Evolutionary conservation across 2,329 filamentous ascomycete genomes (phyloP).

Genomic region (Hypocrella siamensis): DNA sequence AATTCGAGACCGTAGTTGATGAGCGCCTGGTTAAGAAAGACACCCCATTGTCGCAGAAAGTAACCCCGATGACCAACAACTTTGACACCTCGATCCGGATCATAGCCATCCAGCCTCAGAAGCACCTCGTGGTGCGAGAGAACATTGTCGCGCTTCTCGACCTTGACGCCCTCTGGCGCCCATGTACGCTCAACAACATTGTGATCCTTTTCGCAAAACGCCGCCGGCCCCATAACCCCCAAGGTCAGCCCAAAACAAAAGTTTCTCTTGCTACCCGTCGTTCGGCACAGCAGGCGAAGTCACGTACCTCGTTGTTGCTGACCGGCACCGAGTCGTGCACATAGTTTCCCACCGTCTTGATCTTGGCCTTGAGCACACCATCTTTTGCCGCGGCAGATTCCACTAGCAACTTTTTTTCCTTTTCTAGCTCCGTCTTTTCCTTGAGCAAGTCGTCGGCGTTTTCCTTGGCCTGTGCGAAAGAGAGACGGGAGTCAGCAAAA

Average conservation of each 20-base stretch:
- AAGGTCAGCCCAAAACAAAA: not conserved
- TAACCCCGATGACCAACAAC: slow-evolving; percentile 90
- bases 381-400: slow-evolving; percentile 65
- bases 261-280: too few relatives aligned
- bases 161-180: slow-evolving; percentile 58
- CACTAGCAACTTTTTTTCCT: slow-evolving; percentile 67
- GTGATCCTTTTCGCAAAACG: slow-evolving; percentile 43
- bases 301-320: slow-evolving; percentile 56
- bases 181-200: slow-evolving; percentile 66
- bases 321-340: slow-evolving; percentile 80
- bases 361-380: slow-evolving; percentile 55
- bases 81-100: slow-evolving; percentile 84
- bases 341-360: slow-evolving; percentile 54
- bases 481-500: not conserved
- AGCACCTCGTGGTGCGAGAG: slow-evolving; percentile 95
- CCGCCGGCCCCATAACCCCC: not conserved
- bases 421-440: slow-evolving; percentile 62
- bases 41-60: slow-evolving; percentile 77
- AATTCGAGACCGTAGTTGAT: slow-evolving; percentile 94
- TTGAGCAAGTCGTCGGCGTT: slow-evolving; percentile 65
- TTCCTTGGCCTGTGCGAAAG: slow-evolving; percentile 54
- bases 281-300: too few relatives aligned
- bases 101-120: slow-evolving; percentile 74
- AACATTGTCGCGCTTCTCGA: slow-evolving; percentile 53
- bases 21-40: slow-evolving; percentile 82